Evolutionary conservation across 1,139 yeast species (phyloP).

Genomic region (Protomyces inundatus): DNA sequence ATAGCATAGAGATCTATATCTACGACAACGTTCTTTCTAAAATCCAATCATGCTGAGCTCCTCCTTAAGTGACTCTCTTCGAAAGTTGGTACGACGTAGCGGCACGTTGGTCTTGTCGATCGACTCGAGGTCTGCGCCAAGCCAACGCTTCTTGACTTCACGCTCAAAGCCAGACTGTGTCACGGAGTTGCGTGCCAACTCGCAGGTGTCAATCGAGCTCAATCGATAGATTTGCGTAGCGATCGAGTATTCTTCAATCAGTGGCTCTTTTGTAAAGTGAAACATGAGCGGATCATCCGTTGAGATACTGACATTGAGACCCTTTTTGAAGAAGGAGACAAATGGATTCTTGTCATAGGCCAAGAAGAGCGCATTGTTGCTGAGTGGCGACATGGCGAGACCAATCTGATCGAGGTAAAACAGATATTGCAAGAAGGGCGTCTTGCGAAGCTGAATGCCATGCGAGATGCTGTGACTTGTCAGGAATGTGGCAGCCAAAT

Average conservation of each 20-base stretch:
- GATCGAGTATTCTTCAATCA: constrained; percentile 93
- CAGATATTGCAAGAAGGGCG: constrained; percentile 89
- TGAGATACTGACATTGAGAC: constrained; percentile 85
- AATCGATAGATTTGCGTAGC: constrained; percentile 96
- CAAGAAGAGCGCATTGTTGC: constrained; percentile 90
- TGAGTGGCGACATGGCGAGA: constrained; percentile 97
- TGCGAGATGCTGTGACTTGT: constrained; percentile 91
- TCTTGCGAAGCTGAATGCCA: constrained; percentile 85
- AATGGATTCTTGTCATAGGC: constrained; percentile 95
- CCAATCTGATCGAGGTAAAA: constrained; percentile 93
- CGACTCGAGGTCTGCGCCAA: constrained; percentile 61
- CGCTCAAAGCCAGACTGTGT: constrained; percentile 89
- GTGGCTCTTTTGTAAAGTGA: constrained; percentile 94
- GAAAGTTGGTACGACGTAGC: constrained; percentile 8
- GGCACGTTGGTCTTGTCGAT: constrained; percentile 95
- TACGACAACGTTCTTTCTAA: not conserved
- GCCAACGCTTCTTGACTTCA: constrained; percentile 81
- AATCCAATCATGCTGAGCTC: constrained; percentile 2
- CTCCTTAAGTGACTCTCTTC: constrained; percentile 4
- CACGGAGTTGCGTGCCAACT: constrained; percentile 75
- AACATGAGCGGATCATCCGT: constrained; percentile 93
- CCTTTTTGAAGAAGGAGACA: constrained; percentile 81
- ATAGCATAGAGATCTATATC: not conserved
- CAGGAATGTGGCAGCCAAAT: constrained; percentile 81
- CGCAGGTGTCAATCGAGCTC: constrained; percentile 95